A percentile compares a stretch with the other conserved stretches of the same genome.
phyloP scores from a whole-genome alignment of 768 basidiomycete species.

The Mycena sanguinolenta region DNA sequence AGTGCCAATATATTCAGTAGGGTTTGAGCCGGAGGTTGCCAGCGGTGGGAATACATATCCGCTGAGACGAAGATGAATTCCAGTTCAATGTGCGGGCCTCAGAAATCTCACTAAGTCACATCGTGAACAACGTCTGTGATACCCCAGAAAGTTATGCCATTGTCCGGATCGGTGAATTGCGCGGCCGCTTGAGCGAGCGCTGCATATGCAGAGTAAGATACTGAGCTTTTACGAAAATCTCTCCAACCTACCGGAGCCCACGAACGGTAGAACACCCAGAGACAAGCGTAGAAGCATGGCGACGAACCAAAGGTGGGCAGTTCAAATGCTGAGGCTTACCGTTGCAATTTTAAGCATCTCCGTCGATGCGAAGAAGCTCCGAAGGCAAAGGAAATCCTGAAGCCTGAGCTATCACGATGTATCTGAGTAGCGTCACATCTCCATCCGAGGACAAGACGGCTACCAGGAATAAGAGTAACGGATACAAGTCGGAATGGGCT shows the following conservation, averaged over 20 bases:
- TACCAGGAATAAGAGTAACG: constrained; percentile 32
- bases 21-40: constrained; percentile 50
- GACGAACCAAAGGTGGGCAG: constrained; percentile 28
- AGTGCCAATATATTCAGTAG: constrained; percentile 73
- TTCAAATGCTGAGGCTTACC: constrained; percentile 18
- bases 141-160: constrained; percentile 68
- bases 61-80: constrained; percentile 47
- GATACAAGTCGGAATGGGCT: constrained; percentile 44
- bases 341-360: constrained; percentile 37
- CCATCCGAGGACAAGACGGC: neutral
- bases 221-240: neutral
- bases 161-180: constrained; percentile 64
- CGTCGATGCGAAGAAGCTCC: constrained; percentile 45
- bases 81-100: neutral
- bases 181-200: constrained; percentile 53
- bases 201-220: neutral
- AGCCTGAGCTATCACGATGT: constrained; percentile 23
- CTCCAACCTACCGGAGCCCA: constrained; percentile 54
- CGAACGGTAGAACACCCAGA: constrained; percentile 54
- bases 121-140: constrained; percentile 56
- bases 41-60: constrained; percentile 69
- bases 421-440: neutral
- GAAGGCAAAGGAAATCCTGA: constrained; percentile 14
- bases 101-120: constrained; percentile 49
- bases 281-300: constrained; percentile 51